Base-by-base conservation (phyloP, 495 filamentous ascomycete species). In the Aspergillus carlsbadensis region DNA sequence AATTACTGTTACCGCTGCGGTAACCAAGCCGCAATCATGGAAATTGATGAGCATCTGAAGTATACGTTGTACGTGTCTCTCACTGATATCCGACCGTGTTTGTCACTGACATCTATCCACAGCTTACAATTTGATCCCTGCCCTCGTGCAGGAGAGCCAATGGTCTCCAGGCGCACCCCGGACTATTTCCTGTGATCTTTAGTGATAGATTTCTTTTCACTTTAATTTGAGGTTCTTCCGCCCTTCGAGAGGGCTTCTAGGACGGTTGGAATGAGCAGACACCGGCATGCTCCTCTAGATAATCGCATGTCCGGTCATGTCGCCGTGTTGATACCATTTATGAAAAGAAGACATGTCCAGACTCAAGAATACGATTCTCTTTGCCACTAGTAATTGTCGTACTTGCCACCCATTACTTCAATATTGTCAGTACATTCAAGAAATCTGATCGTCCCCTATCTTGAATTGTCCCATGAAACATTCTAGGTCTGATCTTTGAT, bases 91-190 rank as follows among this genome's bases (percentile, higher is more conserved):
- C 5, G 7, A 40, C 17, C 29, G 55, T 45, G 50, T 13, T 15
- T 48, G 39, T 29, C 55, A 59, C 66, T 71, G 39, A 58, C 54
- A 29, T 22, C 14, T 22, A 24, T 36, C 36, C 60, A 18, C 63
- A 98, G 94, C 87, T 79, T 98, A 80, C 94, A 98, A 85, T 98
- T 98, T 76, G 94, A 98, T 70, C 94, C 94, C 56, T 98, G 94
- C 81, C 94, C 94, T 43, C 82, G 94, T 71, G 93, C 94, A 55
- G 94, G 94, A 55, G 94, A 98, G 70, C 94, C 94, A 13, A 98
- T 98, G 95, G 94, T 98, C 63, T 97, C 94, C 60, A 87, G 95
- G 76, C 85, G 91, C 61, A 98, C 93, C 62, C 93, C 93, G 22
- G 93, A 98, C 70, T 98, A 98, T 79, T 98, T 98, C 88, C 86